Evolutionary conservation across 2,329 filamentous ascomycete species (phyloP), one percentile per base, ranked within the genome.

Genomic region (Trichoderma atrobrunneum): DNA sequence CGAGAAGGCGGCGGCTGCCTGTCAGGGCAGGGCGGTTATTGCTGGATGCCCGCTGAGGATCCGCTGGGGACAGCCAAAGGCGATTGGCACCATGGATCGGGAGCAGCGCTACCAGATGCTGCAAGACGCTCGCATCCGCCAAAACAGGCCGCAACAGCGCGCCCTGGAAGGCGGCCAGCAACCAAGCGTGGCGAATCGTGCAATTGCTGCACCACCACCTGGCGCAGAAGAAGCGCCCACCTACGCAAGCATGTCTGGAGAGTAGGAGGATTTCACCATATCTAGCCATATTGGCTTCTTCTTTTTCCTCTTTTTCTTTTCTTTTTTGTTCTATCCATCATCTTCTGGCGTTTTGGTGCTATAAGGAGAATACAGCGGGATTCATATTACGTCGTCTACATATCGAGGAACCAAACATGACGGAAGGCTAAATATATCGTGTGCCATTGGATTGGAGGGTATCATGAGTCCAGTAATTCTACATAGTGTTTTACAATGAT

Each of bases 51-150:
- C 96, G 0, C 82, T 99, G 73, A 87, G 95, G 36, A 90, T 99
- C 21, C 91, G 94, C 74, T 99, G 96, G 96, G 95, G 95, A 18
- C 92, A 93, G 79, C 95, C 97, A 18, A 96, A 94, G 84, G 92
- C 95, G 1, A 87, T 99, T 71, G 96, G 97, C 71, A 97, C 90
- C 28, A 92, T 98, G 90, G 93, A 97, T 74, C 91, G 92, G 74
- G 94, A 98, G 70, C 89, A 97, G 80, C 88, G 95, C 57, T 87
- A 92, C 75, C 89, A 92, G 78, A 94, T 97, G 85, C 90, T 95
- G 26, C 89, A 91, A 43, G 94, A 97, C 77, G 95, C 86, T 80
- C 59, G 84, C 81, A 70, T 83, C 81, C 74, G 85, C 81, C 78
- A 80, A 72, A 68, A 71, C 32, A 72, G 72, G 48, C 75, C 74